phyloP scores from a whole-genome alignment of 202 grass and related monocot genomes.

The Panicum hallii region DNA sequence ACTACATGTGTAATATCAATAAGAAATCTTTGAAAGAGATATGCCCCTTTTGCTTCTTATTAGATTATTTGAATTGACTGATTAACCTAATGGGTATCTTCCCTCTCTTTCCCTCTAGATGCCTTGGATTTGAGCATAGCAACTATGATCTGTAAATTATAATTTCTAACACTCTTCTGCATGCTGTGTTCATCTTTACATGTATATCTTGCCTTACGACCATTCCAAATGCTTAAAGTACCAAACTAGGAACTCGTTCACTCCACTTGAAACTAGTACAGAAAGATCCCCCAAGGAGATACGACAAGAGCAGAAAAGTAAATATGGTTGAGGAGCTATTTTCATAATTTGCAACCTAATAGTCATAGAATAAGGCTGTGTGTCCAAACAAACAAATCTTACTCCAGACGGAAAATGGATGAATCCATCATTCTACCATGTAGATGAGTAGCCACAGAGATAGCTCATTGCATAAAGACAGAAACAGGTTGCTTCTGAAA shows the following conservation, averaged over 20 bases:
- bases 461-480: conserved; percentile 17
- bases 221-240: background rate
- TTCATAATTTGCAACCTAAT: background rate
- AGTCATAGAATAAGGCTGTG: background rate
- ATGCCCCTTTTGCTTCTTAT: background rate
- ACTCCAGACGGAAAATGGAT: conserved; percentile 24
- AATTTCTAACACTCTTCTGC: background rate
- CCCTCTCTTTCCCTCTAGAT: no score
- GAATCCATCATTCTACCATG: background rate
- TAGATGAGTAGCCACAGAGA: conserved; percentile 1
- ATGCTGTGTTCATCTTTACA: background rate
- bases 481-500: background rate
- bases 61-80: conserved; percentile 13
- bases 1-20: background rate
- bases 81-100: background rate
- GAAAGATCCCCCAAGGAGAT: background rate
- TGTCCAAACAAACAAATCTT: background rate
- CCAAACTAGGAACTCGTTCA: background rate
- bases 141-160: background rate
- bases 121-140: background rate
- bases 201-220: background rate
- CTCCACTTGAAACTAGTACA: background rate
- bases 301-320: background rate
- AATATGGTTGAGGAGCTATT: background rate
- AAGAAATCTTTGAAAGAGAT: background rate